Base-by-base conservation (phyloP, 352 stramenopile genomes). In the Phytophthora palmivora region DNA sequence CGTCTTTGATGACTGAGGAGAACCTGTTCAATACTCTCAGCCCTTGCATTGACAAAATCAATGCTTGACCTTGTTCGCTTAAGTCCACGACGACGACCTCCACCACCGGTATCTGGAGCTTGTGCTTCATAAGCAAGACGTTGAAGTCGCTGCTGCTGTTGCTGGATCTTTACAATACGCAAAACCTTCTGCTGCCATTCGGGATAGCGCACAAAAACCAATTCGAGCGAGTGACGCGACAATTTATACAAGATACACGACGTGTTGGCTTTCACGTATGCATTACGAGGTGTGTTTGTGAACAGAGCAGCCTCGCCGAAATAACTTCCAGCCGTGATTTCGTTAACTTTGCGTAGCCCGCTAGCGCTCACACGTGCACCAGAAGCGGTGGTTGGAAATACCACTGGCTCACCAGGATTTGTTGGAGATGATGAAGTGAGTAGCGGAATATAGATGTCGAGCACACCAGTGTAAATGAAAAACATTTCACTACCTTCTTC, bases 401-500 rank as follows among this genome's bases (percentile, higher is more conserved):
- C 26, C 18, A 33, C 38, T 18, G 48, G 6, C 5, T 14, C 28
- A 39, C 9, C 45, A 8, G 50, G 12, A 15, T 36, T 15, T 28
- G 24, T 14, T 6, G 39, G 10, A 22, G 43, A 11, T 6, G 34
- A 24, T 37, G 44, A 19, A 18, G 53, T 33, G 16, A 46, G 18
- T 18, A 74, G n/a, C 0, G 74, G 74, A 14, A 89, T 64, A 28
- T 78, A 81, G n/a, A 88, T 85, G 19, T 84, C 79, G 0, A 89
- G 50, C 12, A 76, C 65, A 8, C 78, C 79, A 0, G 78, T 83
- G 56, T 84, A 89, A 19, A 89, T 79, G 58, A 89, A 87, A 44
- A 81, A 89, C 79, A 89, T 89, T 28, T 89, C 79, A 22, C 76
- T 80, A 14, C 79, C 79, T 41, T 86, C 67, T 34, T 89, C 79